These are phyloP conservation scores for Kwoniella heveanensis DNA, from an alignment of 768 basidiomycete genomes.

Conservation along the genomic window DNA sequence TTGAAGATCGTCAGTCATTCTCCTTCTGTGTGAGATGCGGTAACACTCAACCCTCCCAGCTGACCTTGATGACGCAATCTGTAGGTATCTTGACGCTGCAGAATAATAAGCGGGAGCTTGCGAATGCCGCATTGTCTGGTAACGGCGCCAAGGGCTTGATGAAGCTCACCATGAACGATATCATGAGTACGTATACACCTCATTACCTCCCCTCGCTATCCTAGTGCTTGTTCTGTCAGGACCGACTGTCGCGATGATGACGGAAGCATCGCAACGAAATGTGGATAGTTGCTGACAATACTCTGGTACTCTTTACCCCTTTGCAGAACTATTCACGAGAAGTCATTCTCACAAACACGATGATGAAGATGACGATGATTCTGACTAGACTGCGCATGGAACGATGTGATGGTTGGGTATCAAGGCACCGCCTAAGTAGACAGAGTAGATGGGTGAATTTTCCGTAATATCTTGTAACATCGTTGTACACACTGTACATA, in stretches of 20 bases:
- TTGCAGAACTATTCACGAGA: slow-evolving; percentile 17
- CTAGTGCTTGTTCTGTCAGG: too few relatives aligned
- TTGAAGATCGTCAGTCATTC: slow-evolving; percentile 71
- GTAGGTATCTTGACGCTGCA: slow-evolving; percentile 69
- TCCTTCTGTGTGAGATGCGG: not conserved
- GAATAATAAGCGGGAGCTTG: slow-evolving; percentile 82
- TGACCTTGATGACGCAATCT: not conserved
- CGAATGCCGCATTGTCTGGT: slow-evolving; percentile 81
- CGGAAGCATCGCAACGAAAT: too few relatives aligned
- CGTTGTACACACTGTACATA: too few relatives aligned
- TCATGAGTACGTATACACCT: slow-evolving; percentile 61
- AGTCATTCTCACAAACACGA: not conserved
- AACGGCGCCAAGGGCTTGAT: slow-evolving; percentile 82
- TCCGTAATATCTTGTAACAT: too few relatives aligned
- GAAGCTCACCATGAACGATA: slow-evolving; percentile 75
- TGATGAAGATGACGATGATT: slow-evolving; percentile 22
- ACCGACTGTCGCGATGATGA: too few relatives aligned
- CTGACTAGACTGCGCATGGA: too few relatives aligned
- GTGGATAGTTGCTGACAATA: not conserved
- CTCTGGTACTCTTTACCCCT: not conserved
- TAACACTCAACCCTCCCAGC: too few relatives aligned
- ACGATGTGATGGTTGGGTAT: not conserved
- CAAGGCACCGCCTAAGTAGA: too few relatives aligned
- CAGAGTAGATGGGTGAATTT: too few relatives aligned
- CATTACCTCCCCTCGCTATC: too few relatives aligned